Evolutionary conservation across 495 filamentous ascomycete species (phyloP).

Genomic region (Neurospora cerealis): DNA sequence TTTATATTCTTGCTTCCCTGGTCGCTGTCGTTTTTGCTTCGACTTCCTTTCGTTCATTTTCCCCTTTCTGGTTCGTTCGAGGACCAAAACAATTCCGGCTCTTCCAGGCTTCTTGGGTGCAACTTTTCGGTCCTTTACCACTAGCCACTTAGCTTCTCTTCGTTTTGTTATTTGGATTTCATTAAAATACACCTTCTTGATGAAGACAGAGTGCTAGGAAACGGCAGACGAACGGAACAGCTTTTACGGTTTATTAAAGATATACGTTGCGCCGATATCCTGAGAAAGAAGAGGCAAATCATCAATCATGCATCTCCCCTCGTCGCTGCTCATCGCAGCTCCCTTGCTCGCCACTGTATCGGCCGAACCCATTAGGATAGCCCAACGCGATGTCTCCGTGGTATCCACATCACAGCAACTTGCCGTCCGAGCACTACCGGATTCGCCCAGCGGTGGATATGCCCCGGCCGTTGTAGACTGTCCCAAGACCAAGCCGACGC

Average conservation of each 20-base stretch:
- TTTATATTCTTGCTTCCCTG: not conserved
- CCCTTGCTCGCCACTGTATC: conserved; percentile 1
- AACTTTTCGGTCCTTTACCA: not conserved
- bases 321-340: conserved; percentile 5
- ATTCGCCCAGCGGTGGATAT: conserved; percentile 47
- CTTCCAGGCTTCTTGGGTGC: not conserved
- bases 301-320: conserved; percentile 3
- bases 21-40: not conserved
- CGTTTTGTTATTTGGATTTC: not conserved
- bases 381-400: not conserved
- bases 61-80: not conserved
- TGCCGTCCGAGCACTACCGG: conserved; percentile 33
- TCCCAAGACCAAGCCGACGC: conserved; percentile 34
- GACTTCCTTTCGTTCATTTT: not conserved
- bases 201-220: not conserved
- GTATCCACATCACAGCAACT: not conserved
- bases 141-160: not conserved
- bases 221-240: not conserved
- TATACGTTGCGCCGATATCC: not conserved
- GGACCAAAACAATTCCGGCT: not conserved
- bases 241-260: too few relatives aligned
- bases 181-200: not conserved
- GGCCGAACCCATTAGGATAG: conserved; percentile 12
- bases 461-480: conserved; percentile 44
- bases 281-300: not conserved